These are phyloP conservation scores for Chondrus crispus DNA, from an alignment of 23 red algal species.

Conservation along the genomic window DNA sequence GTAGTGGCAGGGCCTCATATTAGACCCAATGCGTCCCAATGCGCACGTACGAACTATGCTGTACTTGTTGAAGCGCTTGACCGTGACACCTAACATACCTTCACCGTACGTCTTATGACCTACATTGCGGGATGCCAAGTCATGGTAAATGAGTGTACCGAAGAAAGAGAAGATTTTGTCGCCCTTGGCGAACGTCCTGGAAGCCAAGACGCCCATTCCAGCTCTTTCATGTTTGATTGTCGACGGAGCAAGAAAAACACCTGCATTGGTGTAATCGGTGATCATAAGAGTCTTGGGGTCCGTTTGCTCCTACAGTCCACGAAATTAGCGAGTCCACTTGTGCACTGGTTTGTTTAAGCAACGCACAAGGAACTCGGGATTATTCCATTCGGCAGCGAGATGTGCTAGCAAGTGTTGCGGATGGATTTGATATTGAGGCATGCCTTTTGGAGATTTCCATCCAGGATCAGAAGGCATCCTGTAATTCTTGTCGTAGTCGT, in stretches of 20 bases:
- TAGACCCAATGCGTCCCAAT: too few relatives aligned
- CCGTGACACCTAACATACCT: background rate
- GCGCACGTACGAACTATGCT: too few relatives aligned
- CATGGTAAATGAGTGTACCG: background rate
- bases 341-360: background rate
- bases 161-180: background rate
- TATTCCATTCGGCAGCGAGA: background rate
- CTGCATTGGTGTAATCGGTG: background rate
- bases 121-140: background rate
- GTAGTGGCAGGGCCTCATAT: too few relatives aligned
- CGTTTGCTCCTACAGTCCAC: background rate
- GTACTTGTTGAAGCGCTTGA: background rate
- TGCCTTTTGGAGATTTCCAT: background rate
- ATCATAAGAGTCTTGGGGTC: background rate
- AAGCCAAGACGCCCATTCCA: background rate
- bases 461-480: too few relatives aligned
- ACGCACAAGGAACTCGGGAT: background rate
- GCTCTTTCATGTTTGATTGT: constrained; percentile 3
- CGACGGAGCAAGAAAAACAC: background rate
- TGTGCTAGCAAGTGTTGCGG: background rate
- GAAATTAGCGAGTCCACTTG: background rate
- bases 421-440: background rate
- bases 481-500: too few relatives aligned
- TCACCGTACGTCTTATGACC: background rate
- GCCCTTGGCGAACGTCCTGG: background rate